phyloP scores from a whole-genome alignment of 2,329 filamentous ascomycete genomes.

The Myriosclerotinia duriaeana region DNA sequence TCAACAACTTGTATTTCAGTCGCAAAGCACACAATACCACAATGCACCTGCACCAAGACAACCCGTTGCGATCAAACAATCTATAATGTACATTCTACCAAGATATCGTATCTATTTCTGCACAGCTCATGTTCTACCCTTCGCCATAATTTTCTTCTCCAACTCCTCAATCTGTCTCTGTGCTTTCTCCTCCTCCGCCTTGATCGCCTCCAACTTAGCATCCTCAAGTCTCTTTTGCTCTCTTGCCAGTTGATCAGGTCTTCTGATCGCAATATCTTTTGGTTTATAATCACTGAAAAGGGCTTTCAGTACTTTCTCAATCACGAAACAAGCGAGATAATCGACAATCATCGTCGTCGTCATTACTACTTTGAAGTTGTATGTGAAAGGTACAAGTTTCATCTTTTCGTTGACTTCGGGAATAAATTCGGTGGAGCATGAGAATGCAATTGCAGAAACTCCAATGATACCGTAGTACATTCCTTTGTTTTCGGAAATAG shows the following conservation, averaged over 20 bases:
- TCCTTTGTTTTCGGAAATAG: conserved; percentile 83
- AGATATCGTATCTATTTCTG: conserved; percentile 1
- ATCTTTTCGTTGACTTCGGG: conserved; percentile 94
- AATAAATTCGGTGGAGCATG: conserved; percentile 90
- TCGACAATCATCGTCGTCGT: conserved; percentile 83
- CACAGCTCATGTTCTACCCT: neutral
- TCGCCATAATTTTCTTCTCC: conserved; percentile 55
- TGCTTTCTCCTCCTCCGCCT: conserved; percentile 54
- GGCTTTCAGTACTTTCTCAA: conserved; percentile 82
- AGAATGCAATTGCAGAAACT: conserved; percentile 87
- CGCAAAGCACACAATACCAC: neutral
- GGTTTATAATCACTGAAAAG: conserved; percentile 89
- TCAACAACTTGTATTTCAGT: neutral
- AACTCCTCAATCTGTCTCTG: conserved; percentile 54
- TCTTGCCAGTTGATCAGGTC: conserved; percentile 79
- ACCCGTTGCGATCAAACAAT: neutral
- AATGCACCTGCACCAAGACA: neutral
- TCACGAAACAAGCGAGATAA: conserved; percentile 80
- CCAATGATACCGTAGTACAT: conserved; percentile 98
- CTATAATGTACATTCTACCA: conserved; percentile 17
- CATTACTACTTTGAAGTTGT: conserved; percentile 86
- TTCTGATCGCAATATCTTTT: conserved; percentile 85
- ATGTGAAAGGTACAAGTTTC: conserved; percentile 84
- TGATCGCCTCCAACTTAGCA: conserved; percentile 51
- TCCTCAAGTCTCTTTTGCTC: conserved; percentile 69